Conservation (phyloP, 352 stramenopile species). For the Blastocystis sp. region DNA sequence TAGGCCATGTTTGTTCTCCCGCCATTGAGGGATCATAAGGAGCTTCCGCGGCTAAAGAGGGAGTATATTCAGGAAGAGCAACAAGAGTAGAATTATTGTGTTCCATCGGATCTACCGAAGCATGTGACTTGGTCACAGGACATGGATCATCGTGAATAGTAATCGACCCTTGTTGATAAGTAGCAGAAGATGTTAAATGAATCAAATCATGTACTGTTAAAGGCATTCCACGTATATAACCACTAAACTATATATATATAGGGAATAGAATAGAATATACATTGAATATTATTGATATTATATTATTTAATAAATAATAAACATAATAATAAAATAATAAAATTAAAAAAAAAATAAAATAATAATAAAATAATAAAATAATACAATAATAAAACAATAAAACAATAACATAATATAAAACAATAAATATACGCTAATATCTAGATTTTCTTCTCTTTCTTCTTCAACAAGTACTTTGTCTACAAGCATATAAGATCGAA, state of each 20-base stretch:
- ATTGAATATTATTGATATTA: constrained; percentile 40
- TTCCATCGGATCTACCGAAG: neutral
- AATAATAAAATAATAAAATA: constrained; percentile 43
- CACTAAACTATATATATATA: constrained; percentile 50
- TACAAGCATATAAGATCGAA: constrained; percentile 59
- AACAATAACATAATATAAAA: constrained; percentile 48
- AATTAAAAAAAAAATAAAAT: constrained; percentile 46
- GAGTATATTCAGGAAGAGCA: constrained; percentile 51
- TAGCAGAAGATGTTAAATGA: constrained; percentile 82
- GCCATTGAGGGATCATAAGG: too few species aligned
- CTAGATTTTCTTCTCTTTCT: constrained; percentile 50
- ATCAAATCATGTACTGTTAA: constrained; percentile 78
- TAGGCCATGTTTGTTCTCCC: constrained; percentile 88
- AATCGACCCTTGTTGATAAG: constrained; percentile 64
- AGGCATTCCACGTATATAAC: constrained; percentile 77
- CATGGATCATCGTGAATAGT: constrained; percentile 43
- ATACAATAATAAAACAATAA: too few species aligned
- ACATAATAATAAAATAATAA: constrained; percentile 47
- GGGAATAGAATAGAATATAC: constrained; percentile 4
- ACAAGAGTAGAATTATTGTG: neutral
- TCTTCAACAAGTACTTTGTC: constrained; percentile 44
- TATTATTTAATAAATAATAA: too few species aligned
- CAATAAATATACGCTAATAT: constrained; percentile 43
- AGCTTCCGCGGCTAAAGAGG: too few species aligned
- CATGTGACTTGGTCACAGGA: neutral